Percentiles rank a stretch among this genome's conserved stretches.
Evolutionary conservation across 2,329 filamentous ascomycete species (phyloP).

Genomic region (Scedosporium dehoogii): DNA sequence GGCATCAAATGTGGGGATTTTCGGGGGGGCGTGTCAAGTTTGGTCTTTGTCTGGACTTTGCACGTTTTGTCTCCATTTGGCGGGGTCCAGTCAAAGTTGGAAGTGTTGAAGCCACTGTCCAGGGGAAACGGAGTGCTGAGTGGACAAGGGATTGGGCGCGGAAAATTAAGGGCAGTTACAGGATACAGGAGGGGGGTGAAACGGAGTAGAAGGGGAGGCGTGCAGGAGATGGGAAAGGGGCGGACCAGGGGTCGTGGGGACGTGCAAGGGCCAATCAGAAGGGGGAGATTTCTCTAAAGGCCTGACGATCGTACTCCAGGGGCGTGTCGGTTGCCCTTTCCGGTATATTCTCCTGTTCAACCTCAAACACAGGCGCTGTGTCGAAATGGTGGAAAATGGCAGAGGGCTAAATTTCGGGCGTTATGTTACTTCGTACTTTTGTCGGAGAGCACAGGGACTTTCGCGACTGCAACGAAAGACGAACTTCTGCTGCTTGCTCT

Average conservation of each 20-base stretch:
- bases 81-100: neutral
- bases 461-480: no score
- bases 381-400: neutral
- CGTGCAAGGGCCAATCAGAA: neutral
- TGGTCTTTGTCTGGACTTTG: neutral
- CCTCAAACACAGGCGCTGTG: slow-evolving; percentile 6
- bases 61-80: neutral
- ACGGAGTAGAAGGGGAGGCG: neutral
- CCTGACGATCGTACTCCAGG: slow-evolving; percentile 4
- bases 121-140: neutral
- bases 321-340: slow-evolving; percentile 2
- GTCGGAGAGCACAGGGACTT: no score
- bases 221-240: neutral
- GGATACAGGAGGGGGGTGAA: neutral
- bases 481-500: no score
- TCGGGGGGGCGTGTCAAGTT: neutral
- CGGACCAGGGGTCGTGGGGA: neutral
- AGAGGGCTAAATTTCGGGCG: neutral
- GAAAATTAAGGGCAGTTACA: neutral
- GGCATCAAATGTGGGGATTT: no score
- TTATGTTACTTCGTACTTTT: neutral
- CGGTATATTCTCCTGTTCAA: slow-evolving; percentile 2
- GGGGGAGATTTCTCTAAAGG: neutral
- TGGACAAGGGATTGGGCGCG: neutral
- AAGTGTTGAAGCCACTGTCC: neutral